Evolutionary conservation across 179 eudicot species (phyloP).

Genomic region (Amaranthus tricolor): DNA sequence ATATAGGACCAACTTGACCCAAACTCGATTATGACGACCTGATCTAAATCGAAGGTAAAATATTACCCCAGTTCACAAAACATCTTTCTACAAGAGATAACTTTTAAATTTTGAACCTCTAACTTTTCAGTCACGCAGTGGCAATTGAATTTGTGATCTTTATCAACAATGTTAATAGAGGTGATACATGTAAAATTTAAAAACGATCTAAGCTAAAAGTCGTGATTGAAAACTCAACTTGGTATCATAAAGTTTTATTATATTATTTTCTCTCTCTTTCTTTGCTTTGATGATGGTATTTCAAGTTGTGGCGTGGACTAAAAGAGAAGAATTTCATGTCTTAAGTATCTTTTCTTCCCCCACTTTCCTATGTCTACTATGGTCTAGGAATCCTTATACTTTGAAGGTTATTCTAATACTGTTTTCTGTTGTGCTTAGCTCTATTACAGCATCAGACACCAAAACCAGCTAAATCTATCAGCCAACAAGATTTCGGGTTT

Average conservation of each 20-base stretch:
- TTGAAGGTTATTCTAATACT: slow-evolving; percentile 5
- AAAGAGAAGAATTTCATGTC: not conserved
- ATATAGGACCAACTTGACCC: too few relatives aligned
- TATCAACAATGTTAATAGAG: too few relatives aligned
- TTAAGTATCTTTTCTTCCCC: not conserved
- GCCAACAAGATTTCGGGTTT: too few relatives aligned
- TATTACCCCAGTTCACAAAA: too few relatives aligned
- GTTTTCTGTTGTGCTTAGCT: not conserved
- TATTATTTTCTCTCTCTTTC: not conserved
- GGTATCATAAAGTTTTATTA: not conserved
- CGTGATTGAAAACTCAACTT: not conserved
- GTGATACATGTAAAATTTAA: too few relatives aligned
- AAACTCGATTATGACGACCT: too few relatives aligned
- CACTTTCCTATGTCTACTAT: not conserved
- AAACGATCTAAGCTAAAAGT: too few relatives aligned
- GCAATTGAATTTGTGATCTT: too few relatives aligned
- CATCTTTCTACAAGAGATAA: too few relatives aligned
- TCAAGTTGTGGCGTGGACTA: not conserved
- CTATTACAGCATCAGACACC: not conserved
- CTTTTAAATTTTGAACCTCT: too few relatives aligned
- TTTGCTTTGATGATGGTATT: not conserved
- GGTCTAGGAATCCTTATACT: not conserved
- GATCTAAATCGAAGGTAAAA: too few relatives aligned
- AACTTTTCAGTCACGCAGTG: too few relatives aligned
- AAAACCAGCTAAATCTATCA: not conserved